phyloP scores from a whole-genome alignment of 148 eudicot species.

The Rhododendron kiyosumense region DNA sequence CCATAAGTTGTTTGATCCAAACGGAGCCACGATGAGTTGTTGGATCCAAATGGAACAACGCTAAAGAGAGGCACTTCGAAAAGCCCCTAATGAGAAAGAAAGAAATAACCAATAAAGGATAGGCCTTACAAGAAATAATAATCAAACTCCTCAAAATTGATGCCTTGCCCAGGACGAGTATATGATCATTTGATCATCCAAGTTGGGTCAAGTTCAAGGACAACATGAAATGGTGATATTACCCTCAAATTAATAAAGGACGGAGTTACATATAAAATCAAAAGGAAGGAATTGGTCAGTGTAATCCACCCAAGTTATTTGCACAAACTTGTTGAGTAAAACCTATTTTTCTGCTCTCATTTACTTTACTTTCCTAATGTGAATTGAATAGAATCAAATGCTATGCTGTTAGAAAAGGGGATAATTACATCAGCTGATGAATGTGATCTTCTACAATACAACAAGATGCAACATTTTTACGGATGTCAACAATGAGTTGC shows the following conservation, averaged over 20 bases:
- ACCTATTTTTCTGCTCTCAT: background rate
- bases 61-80: background rate
- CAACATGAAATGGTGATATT: background rate
- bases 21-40: background rate
- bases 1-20: background rate
- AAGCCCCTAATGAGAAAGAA: background rate
- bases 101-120: background rate
- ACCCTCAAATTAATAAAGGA: background rate
- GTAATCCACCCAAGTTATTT: background rate
- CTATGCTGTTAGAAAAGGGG: constrained; percentile 9
- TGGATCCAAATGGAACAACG: background rate
- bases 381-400: background rate
- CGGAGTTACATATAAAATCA: background rate
- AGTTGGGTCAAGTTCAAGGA: background rate
- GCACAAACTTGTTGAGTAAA: background rate
- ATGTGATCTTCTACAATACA: constrained; percentile 7
- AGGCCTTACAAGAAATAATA: background rate
- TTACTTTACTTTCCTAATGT: background rate
- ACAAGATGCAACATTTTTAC: background rate
- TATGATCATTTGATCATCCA: background rate
- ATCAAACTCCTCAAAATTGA: background rate
- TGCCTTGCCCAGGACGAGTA: background rate
- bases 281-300: background rate
- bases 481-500: background rate
- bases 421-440: constrained; percentile 17